Conservation (phyloP, 345 rosid genomes). For the Garcia nutans region DNA sequence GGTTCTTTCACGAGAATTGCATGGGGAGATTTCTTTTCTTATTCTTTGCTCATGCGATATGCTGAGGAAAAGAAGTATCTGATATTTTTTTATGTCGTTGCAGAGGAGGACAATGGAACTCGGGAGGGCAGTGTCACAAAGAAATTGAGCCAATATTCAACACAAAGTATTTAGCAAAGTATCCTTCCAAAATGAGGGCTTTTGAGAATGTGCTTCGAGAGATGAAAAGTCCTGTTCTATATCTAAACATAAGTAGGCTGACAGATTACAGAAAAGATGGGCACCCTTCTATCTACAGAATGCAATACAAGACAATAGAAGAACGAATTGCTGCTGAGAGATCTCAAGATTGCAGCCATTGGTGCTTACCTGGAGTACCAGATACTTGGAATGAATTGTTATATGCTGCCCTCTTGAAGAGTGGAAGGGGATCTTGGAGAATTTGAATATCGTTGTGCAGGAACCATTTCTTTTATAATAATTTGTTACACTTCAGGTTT, state of each 20-base stretch:
- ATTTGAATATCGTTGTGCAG: constrained; percentile 7
- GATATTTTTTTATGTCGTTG: constrained; percentile 19
- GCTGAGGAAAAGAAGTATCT: background rate
- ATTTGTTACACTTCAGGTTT: constrained; percentile 6
- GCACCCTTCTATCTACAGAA: constrained; percentile 77
- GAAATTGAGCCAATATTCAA: constrained; percentile 74
- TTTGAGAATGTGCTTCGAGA: constrained; percentile 50
- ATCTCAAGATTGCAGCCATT: constrained; percentile 89
- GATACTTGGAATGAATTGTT: constrained; percentile 87
- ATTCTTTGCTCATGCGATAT: background rate
- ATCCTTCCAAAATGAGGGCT: constrained; percentile 85
- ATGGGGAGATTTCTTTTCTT: background rate
- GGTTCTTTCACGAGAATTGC: background rate
- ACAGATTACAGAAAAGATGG: constrained; percentile 84
- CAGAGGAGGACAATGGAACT: constrained; percentile 91
- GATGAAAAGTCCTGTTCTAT: constrained; percentile 63
- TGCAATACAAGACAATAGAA: constrained; percentile 43
- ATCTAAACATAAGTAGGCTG: constrained; percentile 73
- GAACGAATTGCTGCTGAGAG: constrained; percentile 49
- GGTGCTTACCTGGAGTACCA: constrained; percentile 94
- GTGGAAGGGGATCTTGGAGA: constrained; percentile 42
- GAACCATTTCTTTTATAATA: background rate
- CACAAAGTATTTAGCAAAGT: constrained; percentile 48
- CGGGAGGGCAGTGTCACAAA: constrained; percentile 80
- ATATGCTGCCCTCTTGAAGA: constrained; percentile 65